Conservation (phyloP, 202 grass and related monocot species). For the Zizania palustris region DNA sequence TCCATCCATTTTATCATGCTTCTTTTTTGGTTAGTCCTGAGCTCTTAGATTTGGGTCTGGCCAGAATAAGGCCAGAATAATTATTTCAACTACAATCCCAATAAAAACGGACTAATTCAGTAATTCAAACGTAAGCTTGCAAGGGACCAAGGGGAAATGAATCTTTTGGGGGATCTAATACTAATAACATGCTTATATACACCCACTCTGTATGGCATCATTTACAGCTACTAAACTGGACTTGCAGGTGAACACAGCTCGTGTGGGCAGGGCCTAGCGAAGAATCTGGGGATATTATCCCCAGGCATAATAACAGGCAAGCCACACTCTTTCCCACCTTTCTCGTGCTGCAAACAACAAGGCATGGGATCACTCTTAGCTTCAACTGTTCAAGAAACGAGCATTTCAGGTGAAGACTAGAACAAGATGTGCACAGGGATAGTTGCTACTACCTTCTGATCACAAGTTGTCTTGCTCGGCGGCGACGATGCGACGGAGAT, state of each 20-base stretch:
- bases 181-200: constrained; percentile 37
- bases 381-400: neutral
- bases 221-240: constrained; percentile 15
- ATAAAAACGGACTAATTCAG: neutral
- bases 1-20: neutral
- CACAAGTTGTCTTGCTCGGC: constrained; percentile 42
- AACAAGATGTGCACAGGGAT: neutral
- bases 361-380: neutral
- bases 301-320: constrained; percentile 92
- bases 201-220: constrained; percentile 13
- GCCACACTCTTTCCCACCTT: constrained; percentile 52
- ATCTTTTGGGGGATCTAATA: neutral
- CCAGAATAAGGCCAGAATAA: neutral
- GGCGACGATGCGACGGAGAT: constrained; percentile 37
- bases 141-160: neutral
- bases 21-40: neutral
- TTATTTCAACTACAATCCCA: neutral
- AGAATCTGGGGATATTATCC: constrained; percentile 77
- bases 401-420: neutral
- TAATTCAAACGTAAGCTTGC: neutral
- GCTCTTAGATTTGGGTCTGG: neutral
- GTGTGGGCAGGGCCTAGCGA: constrained; percentile 77
- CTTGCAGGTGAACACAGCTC: constrained; percentile 32
- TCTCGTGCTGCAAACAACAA: constrained; percentile 44
- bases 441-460: constrained; percentile 43